Evolutionary conservation across 495 filamentous ascomycete species (phyloP), one percentile per base, ranked within the genome.

Genomic region (Penicillium atrosanguineum): DNA sequence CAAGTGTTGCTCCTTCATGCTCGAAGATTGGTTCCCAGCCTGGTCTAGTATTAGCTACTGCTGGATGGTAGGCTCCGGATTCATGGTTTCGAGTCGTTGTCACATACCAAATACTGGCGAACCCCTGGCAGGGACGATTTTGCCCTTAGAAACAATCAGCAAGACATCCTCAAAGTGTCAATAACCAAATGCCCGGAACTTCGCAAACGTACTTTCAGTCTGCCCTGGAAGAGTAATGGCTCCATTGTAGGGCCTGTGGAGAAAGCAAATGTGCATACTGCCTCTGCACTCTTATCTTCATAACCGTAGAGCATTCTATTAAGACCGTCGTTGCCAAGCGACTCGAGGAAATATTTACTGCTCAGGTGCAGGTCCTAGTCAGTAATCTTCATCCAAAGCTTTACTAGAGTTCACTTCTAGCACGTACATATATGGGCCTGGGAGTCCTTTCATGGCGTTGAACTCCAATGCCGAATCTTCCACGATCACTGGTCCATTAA

Each of bases 11-110:
- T 26, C 91, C 90, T 55, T 89, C 80, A 58, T 90, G 89, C 70
- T 96, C 91, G 60, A 96, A 96, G 43, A 91, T 86, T 0, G 91
- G 82, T 63, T 96, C 91, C 91, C 91, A 95, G 16, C 89, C 89
- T 88, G 38, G 19, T 38, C 40, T 48, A 12, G 42, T 36, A 67
- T 79, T 55, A 74, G 48, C 23, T 39, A 29, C 5, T 47, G 28
- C 28, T 31, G 4, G 26, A 7, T 28, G 7, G 26, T 28, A 15
- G 21, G 6, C 31, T 25, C 18, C n/a, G 21, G 9, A 11, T 25
- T 50, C 20, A 49, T 28, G 8, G 11, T 46, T n/a, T 31, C 34
- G 46, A 6, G 15, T 12, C 20, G 18, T 8, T 12, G 18, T 16
- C 14, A 52, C 54, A 6, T 52, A 87, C 90, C 90, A 67, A 94